Percentiles rank a stretch among this genome's conserved stretches.
phyloP scores from a whole-genome alignment of 106 monocot species.

The Iris macrosiphon region DNA sequence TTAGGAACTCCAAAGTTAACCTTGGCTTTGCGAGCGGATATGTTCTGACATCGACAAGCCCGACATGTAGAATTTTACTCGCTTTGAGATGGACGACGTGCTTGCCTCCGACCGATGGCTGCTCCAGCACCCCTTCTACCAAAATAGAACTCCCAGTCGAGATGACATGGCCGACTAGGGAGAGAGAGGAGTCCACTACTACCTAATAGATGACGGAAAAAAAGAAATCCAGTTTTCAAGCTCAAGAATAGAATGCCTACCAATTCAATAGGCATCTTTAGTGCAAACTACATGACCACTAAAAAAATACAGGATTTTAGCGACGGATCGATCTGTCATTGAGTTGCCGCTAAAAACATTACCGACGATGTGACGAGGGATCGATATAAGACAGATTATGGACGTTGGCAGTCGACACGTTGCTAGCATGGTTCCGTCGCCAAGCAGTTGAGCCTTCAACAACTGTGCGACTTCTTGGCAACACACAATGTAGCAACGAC shows the following conservation, averaged over 20 bases:
- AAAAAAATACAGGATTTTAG: no score
- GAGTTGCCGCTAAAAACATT: no score
- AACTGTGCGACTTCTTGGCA: no score
- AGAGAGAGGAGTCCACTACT: constrained; percentile 40
- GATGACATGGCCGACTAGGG: constrained; percentile 34
- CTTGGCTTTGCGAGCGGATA: constrained; percentile 43
- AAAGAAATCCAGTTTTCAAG: background rate
- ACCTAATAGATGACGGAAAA: constrained; percentile 24
- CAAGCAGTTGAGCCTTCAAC: no score
- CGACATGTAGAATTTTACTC: constrained; percentile 74
- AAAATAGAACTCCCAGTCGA: constrained; percentile 55
- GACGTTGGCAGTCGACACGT: no score
- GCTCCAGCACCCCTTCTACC: constrained; percentile 54
- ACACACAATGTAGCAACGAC: no score
- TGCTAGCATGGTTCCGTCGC: no score
- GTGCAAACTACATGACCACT: no score
- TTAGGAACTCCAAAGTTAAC: constrained; percentile 32
- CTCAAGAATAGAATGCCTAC: background rate
- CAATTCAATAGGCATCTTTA: no score
- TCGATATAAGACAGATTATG: no score
- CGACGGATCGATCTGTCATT: no score
- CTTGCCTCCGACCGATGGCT: constrained; percentile 12
- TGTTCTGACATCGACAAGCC: constrained; percentile 38
- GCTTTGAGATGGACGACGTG: constrained; percentile 49
- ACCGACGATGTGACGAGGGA: no score